These are phyloP conservation scores for Xylaria hypoxylon DNA, from an alignment of 2,329 filamentous ascomycete species.

Conservation along the genomic window DNA sequence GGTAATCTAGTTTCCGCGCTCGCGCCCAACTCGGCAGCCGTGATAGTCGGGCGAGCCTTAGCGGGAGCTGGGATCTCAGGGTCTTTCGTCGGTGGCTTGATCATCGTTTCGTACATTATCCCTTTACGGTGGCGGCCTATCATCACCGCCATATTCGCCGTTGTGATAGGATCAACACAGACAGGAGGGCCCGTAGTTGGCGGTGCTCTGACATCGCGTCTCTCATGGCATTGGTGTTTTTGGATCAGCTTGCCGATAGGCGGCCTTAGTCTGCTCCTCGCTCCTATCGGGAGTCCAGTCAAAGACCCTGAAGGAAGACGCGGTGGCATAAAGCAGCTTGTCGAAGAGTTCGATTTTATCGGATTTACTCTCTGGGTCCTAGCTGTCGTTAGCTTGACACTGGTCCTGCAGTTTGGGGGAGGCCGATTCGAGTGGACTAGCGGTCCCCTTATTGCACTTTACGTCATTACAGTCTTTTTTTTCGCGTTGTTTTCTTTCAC, in stretches of 20 bases:
- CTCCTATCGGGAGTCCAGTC: constrained; percentile 2
- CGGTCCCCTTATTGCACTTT: constrained; percentile 1
- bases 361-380: background rate
- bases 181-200: background rate
- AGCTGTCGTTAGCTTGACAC: background rate
- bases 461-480: background rate
- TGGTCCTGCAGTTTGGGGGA: background rate
- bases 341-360: constrained; percentile 1
- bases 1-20: background rate
- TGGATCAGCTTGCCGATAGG: constrained; percentile 2
- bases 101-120: constrained; percentile 1
- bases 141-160: background rate
- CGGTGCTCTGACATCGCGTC: background rate
- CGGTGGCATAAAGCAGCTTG: background rate
- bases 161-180: background rate
- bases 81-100: background rate
- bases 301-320: background rate
- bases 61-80: background rate
- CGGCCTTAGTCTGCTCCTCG: background rate
- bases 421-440: constrained; percentile 1
- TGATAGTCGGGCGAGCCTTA: background rate
- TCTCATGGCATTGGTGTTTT: constrained; percentile 1
- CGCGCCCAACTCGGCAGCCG: background rate
- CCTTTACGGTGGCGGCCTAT: background rate
- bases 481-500: background rate